Base-by-base conservation (phyloP, 225 moss, liverwort and hornwort genomes). In the Thuidium tamariscinum region DNA sequence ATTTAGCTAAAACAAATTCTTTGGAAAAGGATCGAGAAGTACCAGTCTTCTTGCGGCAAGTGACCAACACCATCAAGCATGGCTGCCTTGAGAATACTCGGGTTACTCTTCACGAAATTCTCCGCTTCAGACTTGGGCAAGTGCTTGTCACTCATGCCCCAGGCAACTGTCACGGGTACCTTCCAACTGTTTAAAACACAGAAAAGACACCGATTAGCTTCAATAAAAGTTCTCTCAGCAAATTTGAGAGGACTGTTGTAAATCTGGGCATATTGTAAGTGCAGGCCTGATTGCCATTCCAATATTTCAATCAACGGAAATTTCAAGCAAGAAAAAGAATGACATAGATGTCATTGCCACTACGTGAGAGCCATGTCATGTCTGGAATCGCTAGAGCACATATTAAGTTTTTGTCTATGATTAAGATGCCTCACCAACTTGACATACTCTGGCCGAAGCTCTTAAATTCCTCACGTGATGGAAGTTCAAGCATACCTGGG, bases 1-100 rank as follows among this genome's bases (percentile, higher is more conserved):
- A 22, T 29, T 69, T 27, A 36, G 71, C 54, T n/a, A 54, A 30
- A 67, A 37, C 7, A n/a, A 14, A 29, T 27, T 8, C 29, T 13
- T 61, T 34, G 82, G 57, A 77, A 68, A 68, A 64, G 42, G 77
- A 81, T 22, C 13, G 41, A 72, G 54, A 19, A 60, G 65, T 91
- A 97, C 99, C 99, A 99, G 84, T 99, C 99, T 89, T 99, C 99
- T 87, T 99, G 99, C 37, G 99, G 99, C 80, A 97, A 88, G 89
- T 99, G 99, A 84, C 99, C 99, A 34, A 91, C 97, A 52, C 94
- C 95, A 59, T 93, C 90, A 60, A 99, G 92, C 92, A 96, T 88
- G 52, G 85, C 84, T 25, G 91, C 84, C 82, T 91, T 94, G 80
- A 99, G 92, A 57, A 93, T 87, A 52, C 89, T 91, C 11, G 99